Base-by-base conservation (phyloP, 1,284 basidiomycete species). In the Cerrena zonata region DNA sequence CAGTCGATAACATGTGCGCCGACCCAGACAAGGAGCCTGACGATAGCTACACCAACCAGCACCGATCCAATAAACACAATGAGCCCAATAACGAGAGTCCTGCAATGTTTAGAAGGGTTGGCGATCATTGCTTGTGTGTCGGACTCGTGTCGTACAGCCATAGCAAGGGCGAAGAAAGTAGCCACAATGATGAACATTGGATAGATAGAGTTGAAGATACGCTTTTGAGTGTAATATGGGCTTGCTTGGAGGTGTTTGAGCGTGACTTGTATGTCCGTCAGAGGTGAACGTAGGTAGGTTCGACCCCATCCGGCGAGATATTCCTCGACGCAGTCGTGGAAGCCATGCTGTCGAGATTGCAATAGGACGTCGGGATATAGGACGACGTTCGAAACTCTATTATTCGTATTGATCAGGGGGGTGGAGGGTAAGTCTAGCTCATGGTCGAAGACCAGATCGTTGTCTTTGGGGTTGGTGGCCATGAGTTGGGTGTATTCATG, bases 181-280 rank as follows among this genome's bases (percentile, higher is more conserved):
- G 25, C 15, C 4, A 27, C 26, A 36, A 48, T 38, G 46, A 48
- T 15, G 46, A 22, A 48, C 18, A 48, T 4, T 12, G 46, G 46
- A 30, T 38, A 39, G 7, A 48, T n/a, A 36, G 23, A 39, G 4
- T 34, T 22, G 36, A 48, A 48, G 23, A 40, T 19, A 11, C n/a
- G 10, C 21, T 48, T 12, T 39, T 48, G 46, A n/a, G 46, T 7
- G 21, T 38, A 5, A 18, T 37, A 5, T 15, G 46, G 37, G 23
- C 24, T 19, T 4, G 5, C 18, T 23, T 39, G 46, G 46, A 48
- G 12, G 30, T 36, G 46, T 19, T n/a, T 27, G 22, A 48, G 5
- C 5, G 24, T 22, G 24, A 5, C 19, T 39, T 39, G 46, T 18
- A 48, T 39, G 46, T 48, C 46, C 10, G 30, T 7, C 10, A 18